These are phyloP conservation scores for Hirschfeldia incana DNA, from an alignment of 345 rosid genomes.

Conservation along the genomic window DNA sequence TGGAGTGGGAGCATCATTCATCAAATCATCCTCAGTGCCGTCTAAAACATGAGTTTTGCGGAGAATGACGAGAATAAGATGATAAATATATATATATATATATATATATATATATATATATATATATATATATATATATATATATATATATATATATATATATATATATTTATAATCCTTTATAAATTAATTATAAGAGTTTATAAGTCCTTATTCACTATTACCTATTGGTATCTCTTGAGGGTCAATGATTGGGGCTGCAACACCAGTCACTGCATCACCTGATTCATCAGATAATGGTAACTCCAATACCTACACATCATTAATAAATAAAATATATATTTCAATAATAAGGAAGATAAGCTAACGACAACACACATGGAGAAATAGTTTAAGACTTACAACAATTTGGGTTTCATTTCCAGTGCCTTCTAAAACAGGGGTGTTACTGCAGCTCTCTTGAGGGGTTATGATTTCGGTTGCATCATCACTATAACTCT, in stretches of 20 bases:
- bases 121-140: too few species aligned
- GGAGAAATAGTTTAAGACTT: background rate
- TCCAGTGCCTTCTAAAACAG: background rate
- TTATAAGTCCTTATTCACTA: background rate
- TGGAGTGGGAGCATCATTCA: too few species aligned
- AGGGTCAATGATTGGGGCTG: background rate
- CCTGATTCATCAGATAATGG: background rate
- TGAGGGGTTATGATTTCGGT: background rate
- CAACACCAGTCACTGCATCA: background rate
- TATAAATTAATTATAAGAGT: background rate
- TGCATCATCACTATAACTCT: background rate
- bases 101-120: too few species aligned
- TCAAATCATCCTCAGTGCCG: too few species aligned
- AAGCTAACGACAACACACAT: background rate
- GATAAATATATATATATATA: too few species aligned
- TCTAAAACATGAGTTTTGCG: background rate
- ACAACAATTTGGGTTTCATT: background rate
- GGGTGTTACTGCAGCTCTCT: background rate
- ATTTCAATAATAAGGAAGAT: background rate
- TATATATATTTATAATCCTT: too few species aligned
- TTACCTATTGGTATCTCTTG: background rate
- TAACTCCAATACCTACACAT: background rate
- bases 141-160: too few species aligned
- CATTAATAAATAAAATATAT: background rate
- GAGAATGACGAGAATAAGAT: too few species aligned